phyloP scores from a whole-genome alignment of 2,329 filamentous ascomycete genomes.

The Podosphaera xanthii region DNA sequence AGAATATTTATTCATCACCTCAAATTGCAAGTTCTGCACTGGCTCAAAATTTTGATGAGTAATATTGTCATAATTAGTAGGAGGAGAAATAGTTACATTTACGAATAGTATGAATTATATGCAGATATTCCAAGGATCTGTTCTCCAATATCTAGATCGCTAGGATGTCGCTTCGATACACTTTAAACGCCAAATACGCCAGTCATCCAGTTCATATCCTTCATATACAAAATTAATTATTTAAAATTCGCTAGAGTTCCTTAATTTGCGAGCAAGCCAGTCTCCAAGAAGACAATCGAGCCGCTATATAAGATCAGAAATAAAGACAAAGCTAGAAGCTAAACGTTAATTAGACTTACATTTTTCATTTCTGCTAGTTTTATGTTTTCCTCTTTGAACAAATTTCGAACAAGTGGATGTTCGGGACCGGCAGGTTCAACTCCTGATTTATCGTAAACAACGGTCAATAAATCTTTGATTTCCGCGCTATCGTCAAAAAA shows the following conservation, averaged over 20 bases:
- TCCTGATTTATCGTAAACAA: constrained; percentile 81
- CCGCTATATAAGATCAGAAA: constrained; percentile 25
- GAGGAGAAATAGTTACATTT: neutral
- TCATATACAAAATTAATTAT: constrained; percentile 11
- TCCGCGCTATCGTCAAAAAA: constrained; percentile 83
- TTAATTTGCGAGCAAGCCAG: constrained; percentile 52
- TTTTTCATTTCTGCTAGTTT: constrained; percentile 69
- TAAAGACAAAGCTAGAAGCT: constrained; percentile 5
- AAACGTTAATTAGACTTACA: constrained; percentile 22
- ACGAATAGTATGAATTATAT: neutral
- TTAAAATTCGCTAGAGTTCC: constrained; percentile 17
- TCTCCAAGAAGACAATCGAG: constrained; percentile 71
- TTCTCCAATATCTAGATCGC: constrained; percentile 2
- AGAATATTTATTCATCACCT: no score
- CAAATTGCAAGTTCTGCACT: no score
- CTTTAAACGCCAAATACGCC: constrained; percentile 7
- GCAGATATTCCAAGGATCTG: neutral
- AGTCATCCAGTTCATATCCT: constrained; percentile 12
- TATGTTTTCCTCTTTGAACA: constrained; percentile 75
- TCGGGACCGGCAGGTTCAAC: constrained; percentile 59
- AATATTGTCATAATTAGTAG: no score
- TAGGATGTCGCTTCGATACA: constrained; percentile 3
- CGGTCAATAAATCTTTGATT: constrained; percentile 69
- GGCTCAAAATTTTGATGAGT: no score
- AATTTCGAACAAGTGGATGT: constrained; percentile 56